These are phyloP conservation scores for Casuarina equisetifolia DNA, from an alignment of 306 rosid species.

Conservation along the genomic window DNA sequence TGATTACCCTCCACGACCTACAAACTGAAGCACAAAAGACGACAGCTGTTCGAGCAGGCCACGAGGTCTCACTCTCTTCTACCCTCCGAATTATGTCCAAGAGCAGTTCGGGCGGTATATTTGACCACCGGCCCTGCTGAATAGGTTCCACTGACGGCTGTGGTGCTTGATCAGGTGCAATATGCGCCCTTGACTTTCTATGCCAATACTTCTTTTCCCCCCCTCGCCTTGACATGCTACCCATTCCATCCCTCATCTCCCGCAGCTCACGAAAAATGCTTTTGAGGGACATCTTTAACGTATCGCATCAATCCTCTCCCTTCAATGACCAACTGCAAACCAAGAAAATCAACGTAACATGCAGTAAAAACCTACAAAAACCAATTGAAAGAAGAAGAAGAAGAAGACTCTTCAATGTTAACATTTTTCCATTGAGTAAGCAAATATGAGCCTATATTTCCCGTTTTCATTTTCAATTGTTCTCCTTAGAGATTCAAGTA, in stretches of 20 bases:
- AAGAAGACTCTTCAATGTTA: background rate
- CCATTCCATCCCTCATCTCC: conserved; percentile 74
- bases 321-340: conserved; percentile 35
- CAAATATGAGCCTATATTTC: background rate
- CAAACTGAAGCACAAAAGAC: conserved; percentile 81
- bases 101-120: conserved; percentile 76
- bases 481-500: background rate
- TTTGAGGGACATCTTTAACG: conserved; percentile 60
- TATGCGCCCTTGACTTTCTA: conserved; percentile 58
- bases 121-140: conserved; percentile 66
- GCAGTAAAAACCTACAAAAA: background rate
- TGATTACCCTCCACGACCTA: conserved; percentile 72
- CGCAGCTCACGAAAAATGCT: conserved; percentile 61
- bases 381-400: background rate
- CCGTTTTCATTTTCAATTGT: background rate
- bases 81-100: conserved; percentile 75
- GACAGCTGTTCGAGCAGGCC: conserved; percentile 74
- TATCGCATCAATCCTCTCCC: conserved; percentile 45
- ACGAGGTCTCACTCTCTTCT: conserved; percentile 71
- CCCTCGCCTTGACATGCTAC: conserved; percentile 62
- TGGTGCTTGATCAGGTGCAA: conserved; percentile 58
- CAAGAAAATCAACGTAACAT: conserved; percentile 1
- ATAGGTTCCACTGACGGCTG: conserved; percentile 31
- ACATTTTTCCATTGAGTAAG: background rate
- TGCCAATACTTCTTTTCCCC: conserved; percentile 56